These are phyloP conservation scores for Agaricales sp. DNA, from an alignment of 1,284 basidiomycete genomes.

Conservation along the genomic window DNA sequence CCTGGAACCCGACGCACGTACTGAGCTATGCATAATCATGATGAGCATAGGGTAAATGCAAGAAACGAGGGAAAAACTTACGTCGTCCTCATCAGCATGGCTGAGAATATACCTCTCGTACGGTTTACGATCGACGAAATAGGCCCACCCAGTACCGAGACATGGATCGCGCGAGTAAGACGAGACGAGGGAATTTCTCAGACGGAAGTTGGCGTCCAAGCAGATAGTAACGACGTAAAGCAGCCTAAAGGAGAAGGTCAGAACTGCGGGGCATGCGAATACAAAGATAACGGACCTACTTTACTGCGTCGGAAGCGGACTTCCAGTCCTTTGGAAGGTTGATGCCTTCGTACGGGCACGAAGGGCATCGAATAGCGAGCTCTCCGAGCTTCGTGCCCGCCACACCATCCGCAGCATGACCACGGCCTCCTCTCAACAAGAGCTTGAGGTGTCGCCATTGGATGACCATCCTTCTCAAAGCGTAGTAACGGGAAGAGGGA, in stretches of 20 bases:
- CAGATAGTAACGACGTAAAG: not conserved
- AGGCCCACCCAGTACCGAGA: not conserved
- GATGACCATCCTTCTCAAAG: not conserved
- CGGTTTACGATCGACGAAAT: not conserved
- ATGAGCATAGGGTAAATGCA: not conserved
- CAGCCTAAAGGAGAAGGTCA: not conserved
- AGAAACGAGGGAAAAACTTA: not conserved
- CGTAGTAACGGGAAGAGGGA: not conserved
- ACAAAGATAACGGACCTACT: too few relatives aligned
- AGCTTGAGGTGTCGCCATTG: not conserved
- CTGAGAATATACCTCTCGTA: not conserved
- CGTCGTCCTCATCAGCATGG: not conserved
- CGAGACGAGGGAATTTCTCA: not conserved
- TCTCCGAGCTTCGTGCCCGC: not conserved
- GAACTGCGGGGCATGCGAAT: too few relatives aligned
- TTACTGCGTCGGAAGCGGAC: too few relatives aligned
- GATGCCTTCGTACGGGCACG: not conserved
- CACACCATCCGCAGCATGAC: not conserved
- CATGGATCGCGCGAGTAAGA: not conserved
- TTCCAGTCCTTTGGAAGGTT: not conserved
- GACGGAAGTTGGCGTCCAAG: not conserved
- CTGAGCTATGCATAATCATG: not conserved
- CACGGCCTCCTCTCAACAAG: not conserved
- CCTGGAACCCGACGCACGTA: constrained; percentile 3
- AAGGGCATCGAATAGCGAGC: not conserved